Conservation (phyloP, 2,329 filamentous ascomycete species). For the Lachnellula willkommii region DNA sequence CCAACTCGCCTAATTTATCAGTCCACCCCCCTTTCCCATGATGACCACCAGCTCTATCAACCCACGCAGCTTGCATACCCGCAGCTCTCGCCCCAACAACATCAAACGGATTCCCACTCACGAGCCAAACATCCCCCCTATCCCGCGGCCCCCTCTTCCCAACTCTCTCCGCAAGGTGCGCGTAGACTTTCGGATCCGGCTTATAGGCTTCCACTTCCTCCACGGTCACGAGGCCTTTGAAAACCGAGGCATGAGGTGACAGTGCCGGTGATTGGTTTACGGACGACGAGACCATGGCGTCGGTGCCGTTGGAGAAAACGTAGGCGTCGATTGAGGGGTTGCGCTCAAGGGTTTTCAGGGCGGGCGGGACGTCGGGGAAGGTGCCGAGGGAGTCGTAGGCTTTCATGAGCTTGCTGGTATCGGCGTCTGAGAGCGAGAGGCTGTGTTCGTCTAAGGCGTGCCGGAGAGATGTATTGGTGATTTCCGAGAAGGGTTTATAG, state of each 20-base stretch:
- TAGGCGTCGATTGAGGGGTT: constrained; percentile 40
- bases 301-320: constrained; percentile 67
- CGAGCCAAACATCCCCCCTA: constrained; percentile 56
- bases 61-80: constrained; percentile 61
- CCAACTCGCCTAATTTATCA: constrained; percentile 51
- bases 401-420: constrained; percentile 50
- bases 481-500: constrained; percentile 56
- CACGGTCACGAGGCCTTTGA: constrained; percentile 55
- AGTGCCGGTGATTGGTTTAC: constrained; percentile 53
- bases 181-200: constrained; percentile 57
- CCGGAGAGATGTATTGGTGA: constrained; percentile 56
- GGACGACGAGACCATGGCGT: constrained; percentile 56
- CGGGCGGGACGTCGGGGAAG: constrained; percentile 58
- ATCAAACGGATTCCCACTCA: constrained; percentile 71
- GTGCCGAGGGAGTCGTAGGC: constrained; percentile 59
- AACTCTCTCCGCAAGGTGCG: constrained; percentile 35
- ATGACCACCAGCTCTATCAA: constrained; percentile 52
- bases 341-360: constrained; percentile 37
- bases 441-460: constrained; percentile 59
- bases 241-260: constrained; percentile 39
- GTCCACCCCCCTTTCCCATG: constrained; percentile 49
- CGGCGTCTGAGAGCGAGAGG: constrained; percentile 39
- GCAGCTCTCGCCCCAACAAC: constrained; percentile 56
- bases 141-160: constrained; percentile 23
- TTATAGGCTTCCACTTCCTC: constrained; percentile 59